Base-by-base conservation (phyloP, 2,329 filamentous ascomycete species). In the Pezicula radicicola region DNA sequence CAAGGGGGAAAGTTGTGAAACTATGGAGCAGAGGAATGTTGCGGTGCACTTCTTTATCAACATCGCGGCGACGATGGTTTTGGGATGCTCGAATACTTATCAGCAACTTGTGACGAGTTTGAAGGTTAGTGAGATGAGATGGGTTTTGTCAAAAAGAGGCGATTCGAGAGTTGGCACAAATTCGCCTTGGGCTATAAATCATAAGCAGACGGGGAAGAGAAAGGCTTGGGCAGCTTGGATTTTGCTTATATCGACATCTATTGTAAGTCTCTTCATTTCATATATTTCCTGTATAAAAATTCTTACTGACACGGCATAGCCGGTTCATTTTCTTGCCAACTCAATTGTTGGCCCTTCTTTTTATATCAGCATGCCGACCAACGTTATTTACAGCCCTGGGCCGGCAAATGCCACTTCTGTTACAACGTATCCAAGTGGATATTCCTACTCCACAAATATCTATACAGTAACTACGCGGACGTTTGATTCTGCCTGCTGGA, bases 1-100 rank as follows among this genome's bases (percentile, higher is more conserved):
- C 12, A 48, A 54, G 10, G 56, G 58, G 15, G 53, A 57, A 46
- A 57, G 56, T 21, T 60, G 58, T 49, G 27, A 21, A 10, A 43
- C 36, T 6, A 49, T 54, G 44, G 53, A 57, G 35, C 48, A 27
- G 4, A 53, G 49, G 33, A 59, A 60, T 49, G 42, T 55, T 49
- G 56, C 50, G 21, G 43, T 51, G 13, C 55, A 59, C 47, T 44
- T 59, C 15, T 57, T 57, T 13, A 57, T 59, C 18, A 60, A 59
- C 37, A 59, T 60, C 37, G 56, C 53, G 4, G 58, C 53, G 3
- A 60, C 55, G 2, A 57, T 60, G 55, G 48, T 60, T 28, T 18
- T 59, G 12, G 56, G 58, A 21, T 57, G 56, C 27, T 60, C 58
- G 4, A 59, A 60, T 46, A 60, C 56, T 4, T 60, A 60, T 54